Evolutionary conservation across 2,329 filamentous ascomycete species (phyloP), one percentile per base, ranked within the genome.

Genomic region (Didymella exigua): DNA sequence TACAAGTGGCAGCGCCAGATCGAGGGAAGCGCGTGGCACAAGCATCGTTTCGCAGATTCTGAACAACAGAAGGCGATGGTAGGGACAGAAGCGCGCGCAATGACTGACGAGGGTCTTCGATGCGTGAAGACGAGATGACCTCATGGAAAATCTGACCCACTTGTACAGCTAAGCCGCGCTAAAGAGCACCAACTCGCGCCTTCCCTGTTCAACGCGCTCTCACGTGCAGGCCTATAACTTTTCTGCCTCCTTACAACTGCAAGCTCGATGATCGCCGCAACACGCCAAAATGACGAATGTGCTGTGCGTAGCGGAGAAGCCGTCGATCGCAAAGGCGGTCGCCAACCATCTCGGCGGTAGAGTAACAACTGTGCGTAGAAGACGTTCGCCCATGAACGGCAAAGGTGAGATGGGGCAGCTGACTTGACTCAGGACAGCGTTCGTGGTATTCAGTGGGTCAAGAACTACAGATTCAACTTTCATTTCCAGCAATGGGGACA

Each of bases 281-380:
- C 23, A 26, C 21, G 30, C 23, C 27, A 7, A 26, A 58, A 33
- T n/a, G 9, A 76, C 75, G 72, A 75, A 82, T 66, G 85, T 91
- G 55, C 79, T 93, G 48, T 92, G 89, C 71, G 89, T 93, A 62
- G 89, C 89, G 56, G 89, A 93, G 76, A 93, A 99, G 82, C 92
- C 92, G 30, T 96, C 93, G 36, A 97, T 99, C 60, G 91, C 95
- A 54, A 97, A 95, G 77, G 92, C 93, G 31, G 93, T 99, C 44
- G 91, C 95, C 33, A 85, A 87, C 54, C 93, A 98, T 79, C 83
- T 99, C 24, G 90, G 89, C 27, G 93, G 95, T 44, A 90, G 91
- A 42, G 81, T 87, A 54, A 84, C 85, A 73, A 87, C 85, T 49
- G 91, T 96, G 58, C 52, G 69, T 66, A 33, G 16, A 6, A 41